These are phyloP conservation scores for Cyberlindnera petersonii DNA, from an alignment of 805 yeast genomes.

Conservation along the genomic window DNA sequence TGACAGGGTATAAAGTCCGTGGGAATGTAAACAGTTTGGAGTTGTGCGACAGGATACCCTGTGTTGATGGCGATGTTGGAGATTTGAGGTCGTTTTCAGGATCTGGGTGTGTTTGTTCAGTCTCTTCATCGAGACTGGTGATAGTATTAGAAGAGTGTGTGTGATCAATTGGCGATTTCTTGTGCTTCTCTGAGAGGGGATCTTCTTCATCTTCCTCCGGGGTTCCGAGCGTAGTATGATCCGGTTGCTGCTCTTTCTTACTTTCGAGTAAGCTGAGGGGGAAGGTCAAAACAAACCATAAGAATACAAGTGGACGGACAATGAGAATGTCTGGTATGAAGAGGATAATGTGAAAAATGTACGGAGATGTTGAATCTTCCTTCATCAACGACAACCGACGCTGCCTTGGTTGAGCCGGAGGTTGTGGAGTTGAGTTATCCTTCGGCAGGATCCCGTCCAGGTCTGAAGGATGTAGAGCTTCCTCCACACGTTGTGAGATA, in stretches of 20 bases:
- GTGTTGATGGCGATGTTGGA: slow-evolving; percentile 24
- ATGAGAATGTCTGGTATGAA: slow-evolving; percentile 49
- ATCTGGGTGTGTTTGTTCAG: slow-evolving; percentile 6
- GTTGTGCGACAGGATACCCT: slow-evolving; percentile 12
- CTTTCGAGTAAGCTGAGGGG: slow-evolving; percentile 48
- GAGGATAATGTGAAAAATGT: slow-evolving; percentile 29
- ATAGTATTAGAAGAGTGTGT: slow-evolving; percentile 11
- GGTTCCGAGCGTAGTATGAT: no score
- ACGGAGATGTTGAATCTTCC: slow-evolving; percentile 17
- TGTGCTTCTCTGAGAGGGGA: slow-evolving; percentile 5
- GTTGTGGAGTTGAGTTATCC: background rate
- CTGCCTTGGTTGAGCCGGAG: background rate
- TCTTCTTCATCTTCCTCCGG: background rate
- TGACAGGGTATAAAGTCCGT: slow-evolving; percentile 39
- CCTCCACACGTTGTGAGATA: slow-evolving; percentile 25
- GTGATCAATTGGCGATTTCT: background rate
- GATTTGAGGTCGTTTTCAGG: slow-evolving; percentile 21
- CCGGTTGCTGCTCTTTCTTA: no score
- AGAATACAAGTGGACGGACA: slow-evolving; percentile 46
- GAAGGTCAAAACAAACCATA: slow-evolving; percentile 50
- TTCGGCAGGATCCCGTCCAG: slow-evolving; percentile 14
- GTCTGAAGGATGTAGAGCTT: slow-evolving; percentile 18
- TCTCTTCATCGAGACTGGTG: slow-evolving; percentile 25
- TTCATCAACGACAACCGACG: slow-evolving; percentile 1
- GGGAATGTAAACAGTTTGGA: slow-evolving; percentile 30